phyloP scores from a whole-genome alignment of 2,329 filamentous ascomycete species.

The Pyrenophora seminiperda region DNA sequence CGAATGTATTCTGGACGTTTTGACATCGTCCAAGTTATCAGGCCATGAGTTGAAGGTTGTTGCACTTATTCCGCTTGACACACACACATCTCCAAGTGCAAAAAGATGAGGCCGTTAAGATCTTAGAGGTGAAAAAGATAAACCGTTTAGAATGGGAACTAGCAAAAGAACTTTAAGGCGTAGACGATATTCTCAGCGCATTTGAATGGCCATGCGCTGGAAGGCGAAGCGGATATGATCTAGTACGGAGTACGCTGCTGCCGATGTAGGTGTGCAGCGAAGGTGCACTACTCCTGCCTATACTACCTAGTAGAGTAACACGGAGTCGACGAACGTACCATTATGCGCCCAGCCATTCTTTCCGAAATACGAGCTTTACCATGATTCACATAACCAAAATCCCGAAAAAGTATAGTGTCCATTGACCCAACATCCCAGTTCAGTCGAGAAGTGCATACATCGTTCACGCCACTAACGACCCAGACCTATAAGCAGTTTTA shows the following conservation, averaged over 20 bases:
- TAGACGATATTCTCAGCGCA: constrained; percentile 31
- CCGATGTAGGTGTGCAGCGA: constrained; percentile 31
- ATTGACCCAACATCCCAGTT: constrained; percentile 24
- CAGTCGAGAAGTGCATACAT: constrained; percentile 26
- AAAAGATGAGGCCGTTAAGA: not conserved
- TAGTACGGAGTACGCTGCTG: constrained; percentile 38
- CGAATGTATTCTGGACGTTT: constrained; percentile 10
- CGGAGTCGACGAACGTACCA: not conserved
- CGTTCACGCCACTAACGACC: constrained; percentile 30
- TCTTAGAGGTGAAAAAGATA: not conserved
- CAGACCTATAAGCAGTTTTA: constrained; percentile 32
- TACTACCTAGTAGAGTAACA: no score
- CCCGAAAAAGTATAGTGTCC: constrained; percentile 36
- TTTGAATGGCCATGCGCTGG: constrained; percentile 27
- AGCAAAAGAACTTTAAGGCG: constrained; percentile 16
- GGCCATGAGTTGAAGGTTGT: constrained; percentile 19
- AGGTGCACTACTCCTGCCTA: no score
- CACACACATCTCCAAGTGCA: not conserved
- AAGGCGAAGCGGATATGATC: constrained; percentile 22
- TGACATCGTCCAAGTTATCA: constrained; percentile 2
- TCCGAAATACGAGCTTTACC: constrained; percentile 36
- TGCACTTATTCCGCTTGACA: not conserved
- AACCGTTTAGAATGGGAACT: constrained; percentile 10
- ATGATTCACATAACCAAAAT: constrained; percentile 38
- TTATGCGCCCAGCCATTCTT: constrained; percentile 24